Conservation (phyloP, 495 filamentous ascomycete species). For the Annulohypoxylon maeteangense region DNA sequence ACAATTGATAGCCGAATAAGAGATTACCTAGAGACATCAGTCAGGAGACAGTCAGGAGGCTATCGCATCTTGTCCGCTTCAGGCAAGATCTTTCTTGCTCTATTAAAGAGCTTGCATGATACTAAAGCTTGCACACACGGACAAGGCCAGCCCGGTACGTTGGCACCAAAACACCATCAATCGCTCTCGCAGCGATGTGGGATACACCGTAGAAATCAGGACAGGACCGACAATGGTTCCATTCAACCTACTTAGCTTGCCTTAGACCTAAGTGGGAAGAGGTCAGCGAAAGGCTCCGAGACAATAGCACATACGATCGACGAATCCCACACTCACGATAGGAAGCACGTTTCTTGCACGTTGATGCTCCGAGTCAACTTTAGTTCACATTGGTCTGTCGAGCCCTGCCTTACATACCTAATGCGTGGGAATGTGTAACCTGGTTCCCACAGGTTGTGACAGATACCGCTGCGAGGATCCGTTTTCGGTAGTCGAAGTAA, state of each 20-base stretch:
- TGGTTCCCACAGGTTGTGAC: constrained; percentile 27
- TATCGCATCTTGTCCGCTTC: constrained; percentile 17
- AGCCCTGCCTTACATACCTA: constrained; percentile 22
- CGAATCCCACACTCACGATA: constrained; percentile 44
- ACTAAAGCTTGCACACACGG: constrained; percentile 8
- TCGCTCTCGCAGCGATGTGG: constrained; percentile 13
- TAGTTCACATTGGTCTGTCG: constrained; percentile 26
- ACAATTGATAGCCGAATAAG: constrained; percentile 7
- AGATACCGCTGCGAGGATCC: constrained; percentile 36
- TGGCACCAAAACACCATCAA: constrained; percentile 1
- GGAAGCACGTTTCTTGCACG: constrained; percentile 45
- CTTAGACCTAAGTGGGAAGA: constrained; percentile 28
- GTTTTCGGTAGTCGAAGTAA: constrained; percentile 40
- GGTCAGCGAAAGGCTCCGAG: constrained; percentile 37
- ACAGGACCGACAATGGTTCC: constrained; percentile 26
- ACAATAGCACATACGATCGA: constrained; percentile 34
- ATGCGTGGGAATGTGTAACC: constrained; percentile 31
- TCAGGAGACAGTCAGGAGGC: constrained; percentile 7
- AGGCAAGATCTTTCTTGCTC: constrained; percentile 11
- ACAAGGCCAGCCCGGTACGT: constrained; percentile 32
- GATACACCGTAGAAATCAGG: constrained; percentile 32
- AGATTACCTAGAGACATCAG: constrained; percentile 26
- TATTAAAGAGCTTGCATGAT: constrained; percentile 32
- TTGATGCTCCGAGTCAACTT: constrained; percentile 23
- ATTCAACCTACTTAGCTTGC: constrained; percentile 26